phyloP scores from a whole-genome alignment of 1,284 basidiomycete species.

The Pseudozyma pruni region DNA sequence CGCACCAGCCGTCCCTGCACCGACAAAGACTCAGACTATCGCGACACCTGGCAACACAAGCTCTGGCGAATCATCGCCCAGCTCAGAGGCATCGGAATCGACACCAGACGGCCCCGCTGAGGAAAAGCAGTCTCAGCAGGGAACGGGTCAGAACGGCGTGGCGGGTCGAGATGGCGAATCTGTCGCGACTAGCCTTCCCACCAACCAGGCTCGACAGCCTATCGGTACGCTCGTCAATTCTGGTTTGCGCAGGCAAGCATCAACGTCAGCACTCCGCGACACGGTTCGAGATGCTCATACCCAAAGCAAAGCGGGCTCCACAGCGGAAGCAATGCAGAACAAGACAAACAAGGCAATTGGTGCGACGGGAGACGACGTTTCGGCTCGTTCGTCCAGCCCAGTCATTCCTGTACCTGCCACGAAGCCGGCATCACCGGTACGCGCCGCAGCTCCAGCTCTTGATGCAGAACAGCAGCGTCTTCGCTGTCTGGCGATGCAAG shows the following conservation, averaged over 20 bases:
- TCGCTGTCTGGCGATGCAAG: slow-evolving; percentile 50
- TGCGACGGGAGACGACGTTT: background rate
- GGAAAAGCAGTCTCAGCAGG: background rate
- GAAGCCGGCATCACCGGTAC: slow-evolving; percentile 11
- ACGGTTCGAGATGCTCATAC: background rate
- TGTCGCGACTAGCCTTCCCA: background rate
- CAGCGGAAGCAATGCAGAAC: background rate
- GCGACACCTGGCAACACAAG: background rate
- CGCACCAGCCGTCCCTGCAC: background rate
- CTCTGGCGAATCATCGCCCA: background rate
- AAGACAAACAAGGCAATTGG: background rate
- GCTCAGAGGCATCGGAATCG: background rate
- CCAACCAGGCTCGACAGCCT: background rate
- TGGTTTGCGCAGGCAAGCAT: slow-evolving; percentile 1
- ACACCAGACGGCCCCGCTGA: background rate
- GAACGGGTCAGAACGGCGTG: background rate
- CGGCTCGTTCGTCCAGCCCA: slow-evolving; percentile 29
- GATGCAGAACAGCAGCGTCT: slow-evolving; percentile 42
- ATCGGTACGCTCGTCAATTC: background rate
- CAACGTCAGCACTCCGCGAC: slow-evolving; percentile 1
- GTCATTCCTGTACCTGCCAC: slow-evolving; percentile 4
- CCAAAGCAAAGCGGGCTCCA: background rate
- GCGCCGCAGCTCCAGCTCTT: slow-evolving; percentile 17
- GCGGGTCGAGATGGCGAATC: background rate
- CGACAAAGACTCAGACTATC: background rate